Evolutionary conservation across 768 basidiomycete genomes (phyloP).

Genomic region (Clathrus columnatus): DNA sequence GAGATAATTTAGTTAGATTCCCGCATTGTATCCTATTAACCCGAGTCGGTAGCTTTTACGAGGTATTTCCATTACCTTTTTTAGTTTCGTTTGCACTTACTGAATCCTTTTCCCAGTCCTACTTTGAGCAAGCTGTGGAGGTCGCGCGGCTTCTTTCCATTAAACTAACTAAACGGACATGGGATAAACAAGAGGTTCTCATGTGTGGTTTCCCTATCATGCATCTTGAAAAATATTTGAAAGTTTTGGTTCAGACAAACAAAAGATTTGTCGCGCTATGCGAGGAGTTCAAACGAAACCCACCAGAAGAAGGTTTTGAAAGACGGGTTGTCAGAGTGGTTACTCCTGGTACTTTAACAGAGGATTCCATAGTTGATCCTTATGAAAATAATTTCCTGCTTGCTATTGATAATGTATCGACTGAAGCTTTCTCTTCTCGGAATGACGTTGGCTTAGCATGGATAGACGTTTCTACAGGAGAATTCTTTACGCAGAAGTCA

Average conservation of each 20-base stretch:
- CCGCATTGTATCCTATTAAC: constrained; percentile 88
- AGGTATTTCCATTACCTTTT: constrained; percentile 39
- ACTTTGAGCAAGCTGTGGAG: constrained; percentile 83
- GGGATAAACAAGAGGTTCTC: constrained; percentile 57
- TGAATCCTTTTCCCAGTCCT: constrained; percentile 49
- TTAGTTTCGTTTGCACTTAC: not conserved
- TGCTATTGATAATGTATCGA: constrained; percentile 34
- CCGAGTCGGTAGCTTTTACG: constrained; percentile 91
- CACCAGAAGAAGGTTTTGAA: constrained; percentile 51
- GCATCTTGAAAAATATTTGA: constrained; percentile 82
- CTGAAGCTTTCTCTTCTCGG: constrained; percentile 16
- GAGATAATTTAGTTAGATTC: constrained; percentile 61
- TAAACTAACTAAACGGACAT: constrained; percentile 70
- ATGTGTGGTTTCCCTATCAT: constrained; percentile 90
- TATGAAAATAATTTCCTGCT: constrained; percentile 88
- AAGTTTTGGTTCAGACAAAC: constrained; percentile 73
- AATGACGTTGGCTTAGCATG: constrained; percentile 61
- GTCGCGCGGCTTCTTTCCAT: constrained; percentile 72
- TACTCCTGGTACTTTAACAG: constrained; percentile 90
- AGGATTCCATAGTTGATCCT: constrained; percentile 79
- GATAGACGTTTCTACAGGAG: constrained; percentile 92
- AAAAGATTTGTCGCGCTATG: constrained; percentile 86
- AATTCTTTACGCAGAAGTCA: constrained; percentile 72
- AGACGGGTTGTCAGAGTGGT: constrained; percentile 80
- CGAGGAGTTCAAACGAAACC: constrained; percentile 68